Base-by-base conservation (phyloP, 2,329 filamentous ascomycete genomes). In the Aureobasidium pullulans region DNA sequence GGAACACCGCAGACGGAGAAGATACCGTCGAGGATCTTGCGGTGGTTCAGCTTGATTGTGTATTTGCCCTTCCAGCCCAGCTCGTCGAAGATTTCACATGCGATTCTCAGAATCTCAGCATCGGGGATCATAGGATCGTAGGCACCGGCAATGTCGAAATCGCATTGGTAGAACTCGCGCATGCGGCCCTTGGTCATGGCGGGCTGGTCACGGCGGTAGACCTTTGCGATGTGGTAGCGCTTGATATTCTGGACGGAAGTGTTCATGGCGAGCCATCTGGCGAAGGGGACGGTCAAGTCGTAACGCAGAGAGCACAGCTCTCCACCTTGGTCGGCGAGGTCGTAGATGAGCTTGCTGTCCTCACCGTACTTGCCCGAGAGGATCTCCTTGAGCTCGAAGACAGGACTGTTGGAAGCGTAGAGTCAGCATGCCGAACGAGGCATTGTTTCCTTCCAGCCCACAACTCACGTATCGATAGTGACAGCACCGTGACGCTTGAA, bases 101-200 rank as follows among this genome's bases (percentile, higher is more conserved):
- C 84, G 65, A 96, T 91, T 60, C 88, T 83, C 66, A 97, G 76
- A 61, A 96, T 87, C 76, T 96, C 92, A 39, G 91, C 89, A 70
- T 96, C 93, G 60, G 92, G 90, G 29, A 96, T 82, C 91, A 96
- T 96, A 57, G 89, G 76, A 71, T 96, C 93, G 76, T 90, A 95
- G 43, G 77, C 79, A 62, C 92, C 91, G 11, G 92, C 92, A 75
- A 96, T 93, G 71, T 96, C 92, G 70, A 96, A 95, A 76, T 97
- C 93, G 77, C 92, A 96, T 75, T 96, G 92, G 77, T 95, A 96
- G 75, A 96, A 96, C 75, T 96, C 93, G 69, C 93, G 84, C 88
- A 96, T 94, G 57, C 92, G 85, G 54, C 92, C 93, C 72, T 95
- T 94, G 63, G 87, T 89, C 77, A 96, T 90, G 62, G 90, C 88